Evolutionary conservation across 139 green algal species (phyloP).

Genomic region (Edaphochlamys debaryana): DNA sequence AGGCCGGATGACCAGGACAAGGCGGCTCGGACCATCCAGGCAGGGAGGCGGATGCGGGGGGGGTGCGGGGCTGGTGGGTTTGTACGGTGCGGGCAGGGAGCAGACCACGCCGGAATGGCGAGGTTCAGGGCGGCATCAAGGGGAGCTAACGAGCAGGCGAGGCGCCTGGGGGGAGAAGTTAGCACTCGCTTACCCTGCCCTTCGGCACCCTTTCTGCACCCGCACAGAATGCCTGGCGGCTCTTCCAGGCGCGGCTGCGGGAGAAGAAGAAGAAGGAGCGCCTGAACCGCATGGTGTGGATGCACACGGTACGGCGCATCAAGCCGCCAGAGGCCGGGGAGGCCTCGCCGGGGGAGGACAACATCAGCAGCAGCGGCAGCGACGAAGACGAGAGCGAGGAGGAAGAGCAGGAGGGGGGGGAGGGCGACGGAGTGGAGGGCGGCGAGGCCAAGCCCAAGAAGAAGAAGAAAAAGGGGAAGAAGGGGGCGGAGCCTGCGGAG

Average conservation of each 20-base stretch:
- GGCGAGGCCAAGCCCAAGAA: not conserved
- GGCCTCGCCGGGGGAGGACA: too few relatives aligned
- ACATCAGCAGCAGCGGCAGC: not conserved
- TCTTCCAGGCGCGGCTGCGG: constrained; percentile 3
- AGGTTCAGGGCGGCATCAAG: too few relatives aligned
- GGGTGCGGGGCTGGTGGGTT: too few relatives aligned
- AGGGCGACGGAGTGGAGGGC: not conserved
- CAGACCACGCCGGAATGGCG: too few relatives aligned
- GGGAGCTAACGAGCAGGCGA: too few relatives aligned
- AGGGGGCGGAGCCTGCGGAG: too few relatives aligned
- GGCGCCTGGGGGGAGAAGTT: too few relatives aligned
- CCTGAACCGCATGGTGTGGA: not conserved
- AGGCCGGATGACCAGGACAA: not conserved
- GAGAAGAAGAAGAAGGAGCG: constrained; percentile 19
- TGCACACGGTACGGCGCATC: constrained; percentile 2
- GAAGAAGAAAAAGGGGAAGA: not conserved
- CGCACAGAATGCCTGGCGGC: constrained; percentile 18
- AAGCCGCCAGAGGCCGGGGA: not conserved
- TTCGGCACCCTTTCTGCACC: too few relatives aligned
- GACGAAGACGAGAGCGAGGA: not conserved
- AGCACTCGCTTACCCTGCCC: too few relatives aligned
- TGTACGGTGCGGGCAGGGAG: too few relatives aligned
- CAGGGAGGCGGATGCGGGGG: not conserved
- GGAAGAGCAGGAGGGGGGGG: not conserved
- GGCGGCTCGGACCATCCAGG: constrained; percentile 24